Conservation (phyloP, 2,329 filamentous ascomycete species). For the Teratosphaeria gauchensis region DNA sequence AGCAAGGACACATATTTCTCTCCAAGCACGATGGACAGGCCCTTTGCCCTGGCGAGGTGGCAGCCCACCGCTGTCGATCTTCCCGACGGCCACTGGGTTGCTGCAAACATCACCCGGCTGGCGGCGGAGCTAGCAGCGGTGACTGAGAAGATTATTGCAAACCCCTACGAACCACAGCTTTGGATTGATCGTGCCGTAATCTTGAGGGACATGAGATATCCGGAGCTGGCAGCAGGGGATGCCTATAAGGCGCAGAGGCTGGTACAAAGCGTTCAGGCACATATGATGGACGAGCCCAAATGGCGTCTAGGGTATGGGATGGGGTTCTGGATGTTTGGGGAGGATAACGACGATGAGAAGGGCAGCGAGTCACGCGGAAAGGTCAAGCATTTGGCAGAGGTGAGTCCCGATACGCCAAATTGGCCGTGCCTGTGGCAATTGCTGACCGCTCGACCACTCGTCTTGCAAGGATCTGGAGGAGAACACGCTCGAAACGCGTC, state of each 20-base stretch:
- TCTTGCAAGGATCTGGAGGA: background rate
- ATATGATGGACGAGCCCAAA: conserved; percentile 1
- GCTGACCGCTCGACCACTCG: background rate
- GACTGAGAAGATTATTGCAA: conserved; percentile 7
- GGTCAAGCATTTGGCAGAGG: background rate
- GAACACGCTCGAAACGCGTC: conserved; percentile 2
- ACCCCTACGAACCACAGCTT: conserved; percentile 18
- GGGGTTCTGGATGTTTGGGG: conserved; percentile 22
- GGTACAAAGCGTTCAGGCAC: conserved; percentile 3
- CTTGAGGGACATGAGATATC: conserved; percentile 12
- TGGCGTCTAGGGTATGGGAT: conserved; percentile 13
- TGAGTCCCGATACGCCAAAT: background rate
- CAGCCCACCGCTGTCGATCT: conserved; percentile 8
- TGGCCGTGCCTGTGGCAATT: background rate
- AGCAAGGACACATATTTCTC: background rate
- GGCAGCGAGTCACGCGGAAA: background rate
- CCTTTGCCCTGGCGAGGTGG: conserved; percentile 10
- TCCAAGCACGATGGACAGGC: conserved; percentile 10
- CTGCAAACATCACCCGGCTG: background rate
- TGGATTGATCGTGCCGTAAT: conserved; percentile 16
- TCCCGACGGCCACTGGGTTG: conserved; percentile 2
- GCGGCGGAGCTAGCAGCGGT: background rate
- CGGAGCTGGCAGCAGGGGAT: conserved; percentile 23
- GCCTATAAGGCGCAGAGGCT: conserved; percentile 12
- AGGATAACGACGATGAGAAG: conserved; percentile 5